Percentiles rank a stretch among this genome's conserved stretches.
Conservation (phyloP, 208 protist species). For the Trypanosomatidae sp. region DNA sequence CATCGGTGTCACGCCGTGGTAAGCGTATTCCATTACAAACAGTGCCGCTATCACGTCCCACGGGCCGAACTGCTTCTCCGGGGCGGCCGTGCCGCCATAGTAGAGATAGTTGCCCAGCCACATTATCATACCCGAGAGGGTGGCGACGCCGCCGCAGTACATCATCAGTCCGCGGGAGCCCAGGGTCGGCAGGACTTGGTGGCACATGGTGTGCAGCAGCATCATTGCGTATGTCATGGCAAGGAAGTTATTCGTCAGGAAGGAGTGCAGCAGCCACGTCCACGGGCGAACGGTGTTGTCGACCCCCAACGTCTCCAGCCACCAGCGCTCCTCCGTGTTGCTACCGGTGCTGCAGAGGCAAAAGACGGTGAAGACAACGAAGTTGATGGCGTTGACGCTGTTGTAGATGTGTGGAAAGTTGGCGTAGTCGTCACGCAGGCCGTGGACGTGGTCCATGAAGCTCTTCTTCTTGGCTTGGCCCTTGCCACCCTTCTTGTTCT, state of each 20-base stretch:
- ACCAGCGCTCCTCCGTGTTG: slow-evolving; percentile 82
- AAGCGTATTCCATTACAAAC: slow-evolving; percentile 85
- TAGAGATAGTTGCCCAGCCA: slow-evolving; percentile 65
- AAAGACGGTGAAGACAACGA: slow-evolving; percentile 89
- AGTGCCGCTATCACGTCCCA: slow-evolving; percentile 84
- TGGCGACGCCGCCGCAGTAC: slow-evolving; percentile 61
- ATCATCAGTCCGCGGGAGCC: slow-evolving; percentile 63
- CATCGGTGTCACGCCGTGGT: slow-evolving; percentile 69
- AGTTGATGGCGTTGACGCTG: slow-evolving; percentile 85
- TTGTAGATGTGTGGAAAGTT: slow-evolving; percentile 92
- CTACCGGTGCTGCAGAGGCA: slow-evolving; percentile 89
- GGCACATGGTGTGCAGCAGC: slow-evolving; percentile 84
- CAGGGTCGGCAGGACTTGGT: slow-evolving; percentile 69
- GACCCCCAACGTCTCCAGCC: slow-evolving; percentile 78
- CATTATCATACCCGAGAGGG: slow-evolving; percentile 78
- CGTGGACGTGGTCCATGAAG: slow-evolving; percentile 62
- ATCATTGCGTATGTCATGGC: slow-evolving; percentile 91
- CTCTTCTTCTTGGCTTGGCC: slow-evolving; percentile 25
- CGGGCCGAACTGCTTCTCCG: slow-evolving; percentile 90
- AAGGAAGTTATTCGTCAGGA: slow-evolving; percentile 91
- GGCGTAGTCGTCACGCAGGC: slow-evolving; percentile 69
- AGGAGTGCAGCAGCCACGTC: slow-evolving; percentile 82
- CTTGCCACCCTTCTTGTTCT: slow-evolving; percentile 22
- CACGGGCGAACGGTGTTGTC: slow-evolving; percentile 68
- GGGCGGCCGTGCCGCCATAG: slow-evolving; percentile 31